Conservation (phyloP, 192 early-diverging fungal genomes). For the Helicostylum pulchrum region DNA sequence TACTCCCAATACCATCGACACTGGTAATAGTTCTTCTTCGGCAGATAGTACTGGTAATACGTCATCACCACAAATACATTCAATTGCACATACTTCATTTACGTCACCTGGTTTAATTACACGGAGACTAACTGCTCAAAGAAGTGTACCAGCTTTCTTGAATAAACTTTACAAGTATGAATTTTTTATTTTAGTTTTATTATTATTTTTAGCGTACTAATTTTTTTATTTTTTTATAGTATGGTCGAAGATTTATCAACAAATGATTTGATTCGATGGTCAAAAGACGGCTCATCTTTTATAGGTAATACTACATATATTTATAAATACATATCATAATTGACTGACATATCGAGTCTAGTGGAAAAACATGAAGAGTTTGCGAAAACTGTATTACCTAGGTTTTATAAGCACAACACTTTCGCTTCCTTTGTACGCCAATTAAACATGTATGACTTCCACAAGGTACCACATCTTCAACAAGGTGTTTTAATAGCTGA, state of each 20-base stretch:
- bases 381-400: slow-evolving; percentile 77
- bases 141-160: slow-evolving; percentile 81
- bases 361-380: slow-evolving; percentile 74
- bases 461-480: slow-evolving; percentile 92
- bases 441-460: slow-evolving; percentile 96
- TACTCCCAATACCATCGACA: not conserved
- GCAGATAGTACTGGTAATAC: not conserved
- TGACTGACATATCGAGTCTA: not conserved
- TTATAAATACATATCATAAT: not conserved
- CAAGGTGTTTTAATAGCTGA: slow-evolving; percentile 83
- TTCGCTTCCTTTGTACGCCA: slow-evolving; percentile 90
- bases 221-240: slow-evolving; percentile 37
- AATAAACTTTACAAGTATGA: slow-evolving; percentile 88
- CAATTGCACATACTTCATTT: not conserved
- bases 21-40: slow-evolving; percentile 4
- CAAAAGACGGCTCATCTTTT: slow-evolving; percentile 87
- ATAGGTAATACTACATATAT: slow-evolving; percentile 40
- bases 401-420: slow-evolving; percentile 90
- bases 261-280: slow-evolving; percentile 88
- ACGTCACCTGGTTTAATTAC: not conserved
- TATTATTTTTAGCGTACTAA: not conserved
- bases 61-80: slow-evolving; percentile 11
- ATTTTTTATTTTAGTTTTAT: not conserved
- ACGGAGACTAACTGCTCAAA: slow-evolving; percentile 10
- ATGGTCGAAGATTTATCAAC: slow-evolving; percentile 87